Evolutionary conservation across 345 rosid species (phyloP), one percentile per base, ranked within the genome.

Genomic region (Crucihimalaya himalaica): DNA sequence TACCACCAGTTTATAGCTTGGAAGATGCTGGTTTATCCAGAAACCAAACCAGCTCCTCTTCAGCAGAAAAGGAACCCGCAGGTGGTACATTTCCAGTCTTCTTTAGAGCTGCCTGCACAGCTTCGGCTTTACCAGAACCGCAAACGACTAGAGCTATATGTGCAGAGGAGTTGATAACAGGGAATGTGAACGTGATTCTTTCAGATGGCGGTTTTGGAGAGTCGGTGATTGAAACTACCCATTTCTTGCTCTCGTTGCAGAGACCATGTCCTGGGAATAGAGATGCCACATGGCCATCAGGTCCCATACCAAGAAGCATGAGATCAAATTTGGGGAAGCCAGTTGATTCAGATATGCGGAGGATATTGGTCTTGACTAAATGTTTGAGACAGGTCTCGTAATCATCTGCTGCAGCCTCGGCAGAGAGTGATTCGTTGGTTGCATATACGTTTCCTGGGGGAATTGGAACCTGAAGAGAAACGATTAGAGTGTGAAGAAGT

Each of bases 241-340:
- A 94, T 68, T 83, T 94, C 82, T 83, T 47, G 2, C 37, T 84
- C 82, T 94, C 97, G 7, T 77, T 79, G 61, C 87, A 64, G 12
- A 94, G 89, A 25, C 80, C 79, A 56, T 94, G 96, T 31, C 95
- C 89, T 0, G 96, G 98, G 78, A 94, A 94, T 3, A 89, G 72
- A 0, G 97, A 91, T 21, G 98, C 98, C 9, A 94, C 82, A 0
- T 89, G 97, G 10, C 97, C 97, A 76, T 93, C 97, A 2, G 96
- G 97, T 1, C 98, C 98, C 89, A 90, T 85, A 25, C 98, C 97
- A 0, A 93, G 81, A 76, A 93, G 96, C 87, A 85, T 82, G 70
- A 91, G 84, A 78, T 94, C 96, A 20, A 94, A 94, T 73, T 85
- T 88, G 0, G 98, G 97, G 42, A 91, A 73, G 66, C 91, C 95